Evolutionary conservation across 2,329 filamentous ascomycete genomes (phyloP).

Genomic region (Ascochyta lentis): DNA sequence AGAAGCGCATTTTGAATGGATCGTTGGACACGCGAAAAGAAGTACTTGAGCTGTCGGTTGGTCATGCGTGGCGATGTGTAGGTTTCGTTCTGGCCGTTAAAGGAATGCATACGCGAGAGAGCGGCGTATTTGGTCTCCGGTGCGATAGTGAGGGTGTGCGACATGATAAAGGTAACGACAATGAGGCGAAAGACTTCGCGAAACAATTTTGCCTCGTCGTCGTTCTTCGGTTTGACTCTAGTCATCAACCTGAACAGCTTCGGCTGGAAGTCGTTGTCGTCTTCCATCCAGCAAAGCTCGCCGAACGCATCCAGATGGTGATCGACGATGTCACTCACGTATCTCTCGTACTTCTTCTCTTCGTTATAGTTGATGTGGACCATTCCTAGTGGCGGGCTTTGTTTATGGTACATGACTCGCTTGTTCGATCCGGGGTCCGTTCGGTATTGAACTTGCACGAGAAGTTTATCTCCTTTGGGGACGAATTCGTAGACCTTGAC

Average conservation of each 20-base stretch:
- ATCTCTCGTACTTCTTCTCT: slow-evolving; percentile 53
- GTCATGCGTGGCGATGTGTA: slow-evolving; percentile 55
- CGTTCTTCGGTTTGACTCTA: slow-evolving; percentile 47
- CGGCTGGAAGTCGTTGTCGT: slow-evolving; percentile 54
- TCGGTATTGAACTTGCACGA: slow-evolving; percentile 52
- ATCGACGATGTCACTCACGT: slow-evolving; percentile 53
- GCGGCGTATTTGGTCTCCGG: slow-evolving; percentile 47
- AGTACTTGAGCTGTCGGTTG: slow-evolving; percentile 59
- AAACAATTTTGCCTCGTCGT: slow-evolving; percentile 51
- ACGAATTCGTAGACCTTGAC: slow-evolving; percentile 57
- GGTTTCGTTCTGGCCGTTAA: slow-evolving; percentile 35
- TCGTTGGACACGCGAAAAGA: slow-evolving; percentile 54
- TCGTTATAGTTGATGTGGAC: slow-evolving; percentile 54
- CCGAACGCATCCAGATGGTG: slow-evolving; percentile 52
- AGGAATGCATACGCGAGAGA: slow-evolving; percentile 50
- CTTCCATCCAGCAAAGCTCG: slow-evolving; percentile 54
- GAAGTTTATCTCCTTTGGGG: slow-evolving; percentile 50
- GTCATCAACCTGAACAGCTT: slow-evolving; percentile 52
- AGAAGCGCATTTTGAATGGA: slow-evolving; percentile 52
- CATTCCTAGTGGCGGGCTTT: slow-evolving; percentile 56
- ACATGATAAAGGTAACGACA: slow-evolving; percentile 58
- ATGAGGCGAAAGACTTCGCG: slow-evolving; percentile 55
- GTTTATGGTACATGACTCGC: slow-evolving; percentile 42
- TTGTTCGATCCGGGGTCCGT: slow-evolving; percentile 47
- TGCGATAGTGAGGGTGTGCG: slow-evolving; percentile 54